Evolutionary conservation across 2,329 filamentous ascomycete genomes (phyloP).

Genomic region (Aspergillus oerlinghausenensis): DNA sequence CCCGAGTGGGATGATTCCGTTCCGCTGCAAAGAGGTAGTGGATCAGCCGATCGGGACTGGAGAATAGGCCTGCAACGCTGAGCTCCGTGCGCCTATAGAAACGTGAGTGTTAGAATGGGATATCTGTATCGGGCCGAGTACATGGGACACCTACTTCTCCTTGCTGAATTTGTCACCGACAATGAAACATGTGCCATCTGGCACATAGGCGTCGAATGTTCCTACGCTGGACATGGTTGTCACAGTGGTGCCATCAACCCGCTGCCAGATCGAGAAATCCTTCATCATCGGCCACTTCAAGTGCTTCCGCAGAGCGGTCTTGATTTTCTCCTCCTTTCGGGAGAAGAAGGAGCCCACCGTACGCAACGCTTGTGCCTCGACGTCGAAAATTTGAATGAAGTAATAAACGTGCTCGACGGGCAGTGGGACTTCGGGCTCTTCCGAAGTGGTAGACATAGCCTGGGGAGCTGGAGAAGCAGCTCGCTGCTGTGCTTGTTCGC

Average conservation of each 20-base stretch:
- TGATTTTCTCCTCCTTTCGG: conserved; percentile 37
- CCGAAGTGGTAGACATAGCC: conserved; percentile 4
- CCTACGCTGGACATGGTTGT: conserved; percentile 31
- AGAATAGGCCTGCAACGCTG: conserved; percentile 31
- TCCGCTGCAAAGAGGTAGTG: conserved; percentile 43
- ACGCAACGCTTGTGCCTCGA: conserved; percentile 42
- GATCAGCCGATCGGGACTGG: conserved; percentile 35
- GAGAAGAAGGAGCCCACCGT: conserved; percentile 42
- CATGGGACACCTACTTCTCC: conserved; percentile 27
- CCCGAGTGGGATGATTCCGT: conserved; percentile 43
- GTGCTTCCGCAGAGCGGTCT: conserved; percentile 35
- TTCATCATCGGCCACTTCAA: conserved; percentile 35
- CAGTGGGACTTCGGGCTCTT: conserved; percentile 16
- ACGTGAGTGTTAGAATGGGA: neutral
- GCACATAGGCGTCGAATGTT: conserved; percentile 31
- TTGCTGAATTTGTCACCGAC: conserved; percentile 39
- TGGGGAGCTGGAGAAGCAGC: conserved; percentile 8
- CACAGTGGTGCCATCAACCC: conserved; percentile 35
- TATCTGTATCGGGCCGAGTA: conserved; percentile 2
- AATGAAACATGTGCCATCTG: conserved; percentile 39
- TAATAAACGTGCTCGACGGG: conserved; percentile 41
- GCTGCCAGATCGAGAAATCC: conserved; percentile 42
- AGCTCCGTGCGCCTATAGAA: conserved; percentile 29
- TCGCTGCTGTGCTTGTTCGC: conserved; percentile 7
- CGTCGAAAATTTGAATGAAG: conserved; percentile 51